phyloP scores from a whole-genome alignment of 306 rosid genomes.

The Prinsepia uniflora region DNA sequence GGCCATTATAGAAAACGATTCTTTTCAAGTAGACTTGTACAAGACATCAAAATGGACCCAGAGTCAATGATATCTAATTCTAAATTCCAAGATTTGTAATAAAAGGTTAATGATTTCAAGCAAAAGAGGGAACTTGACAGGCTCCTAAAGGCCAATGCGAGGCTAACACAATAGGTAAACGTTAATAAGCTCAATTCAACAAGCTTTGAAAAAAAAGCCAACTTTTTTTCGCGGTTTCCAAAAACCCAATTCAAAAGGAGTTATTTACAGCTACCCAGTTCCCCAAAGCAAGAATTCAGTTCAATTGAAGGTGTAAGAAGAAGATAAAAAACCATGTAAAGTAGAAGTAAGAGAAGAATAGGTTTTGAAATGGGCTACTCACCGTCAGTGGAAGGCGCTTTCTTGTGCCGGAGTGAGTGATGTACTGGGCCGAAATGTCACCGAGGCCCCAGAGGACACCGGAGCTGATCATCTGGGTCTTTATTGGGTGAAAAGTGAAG shows the following conservation, averaged over 20 bases:
- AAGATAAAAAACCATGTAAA: neutral
- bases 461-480: constrained; percentile 73
- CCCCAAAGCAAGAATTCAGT: neutral
- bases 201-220: neutral
- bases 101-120: neutral
- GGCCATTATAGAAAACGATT: neutral
- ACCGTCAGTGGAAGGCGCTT: constrained; percentile 44
- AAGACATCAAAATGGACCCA: neutral
- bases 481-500: constrained; percentile 62
- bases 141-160: neutral
- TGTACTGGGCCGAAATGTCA: constrained; percentile 70
- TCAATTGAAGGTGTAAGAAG: neutral
- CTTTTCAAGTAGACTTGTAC: neutral
- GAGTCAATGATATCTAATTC: neutral
- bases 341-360: too few relatives aligned
- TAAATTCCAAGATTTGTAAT: neutral
- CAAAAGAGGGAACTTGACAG: neutral
- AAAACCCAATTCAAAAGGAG: constrained; percentile 3
- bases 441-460: constrained; percentile 71
- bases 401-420: constrained; percentile 50
- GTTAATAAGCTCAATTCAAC: neutral
- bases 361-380: constrained; percentile 2
- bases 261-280: constrained; percentile 5
- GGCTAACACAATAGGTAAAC: neutral
- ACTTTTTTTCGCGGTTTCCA: too few relatives aligned